Evolutionary conservation across 1,284 basidiomycete genomes (phyloP).

Genomic region (Sparassis latifolia): DNA sequence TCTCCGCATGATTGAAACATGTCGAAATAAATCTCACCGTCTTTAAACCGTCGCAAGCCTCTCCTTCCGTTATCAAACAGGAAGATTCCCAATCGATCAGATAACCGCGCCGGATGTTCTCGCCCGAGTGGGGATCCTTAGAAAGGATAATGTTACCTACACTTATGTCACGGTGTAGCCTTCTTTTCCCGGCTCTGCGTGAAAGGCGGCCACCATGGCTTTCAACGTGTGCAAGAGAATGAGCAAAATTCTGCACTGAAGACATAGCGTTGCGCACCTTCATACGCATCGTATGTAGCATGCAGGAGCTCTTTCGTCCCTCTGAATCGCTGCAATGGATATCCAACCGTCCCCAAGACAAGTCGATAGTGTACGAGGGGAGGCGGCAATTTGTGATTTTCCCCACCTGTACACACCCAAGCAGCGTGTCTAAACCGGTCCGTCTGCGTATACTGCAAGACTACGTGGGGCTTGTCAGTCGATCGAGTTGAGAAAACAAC

Average conservation of each 20-base stretch:
- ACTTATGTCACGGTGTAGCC: neutral
- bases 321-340: neutral
- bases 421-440: neutral
- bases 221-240: neutral
- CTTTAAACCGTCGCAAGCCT: neutral
- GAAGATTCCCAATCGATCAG: neutral
- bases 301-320: conserved; percentile 7
- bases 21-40: neutral
- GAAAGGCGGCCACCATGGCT: neutral
- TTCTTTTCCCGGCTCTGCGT: neutral
- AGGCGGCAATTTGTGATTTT: too few species aligned
- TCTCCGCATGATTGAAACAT: neutral
- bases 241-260: neutral
- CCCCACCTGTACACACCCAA: too few species aligned
- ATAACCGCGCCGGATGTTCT: neutral
- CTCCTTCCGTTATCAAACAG: neutral
- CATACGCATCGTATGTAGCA: neutral
- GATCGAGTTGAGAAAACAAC: neutral
- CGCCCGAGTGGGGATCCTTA: neutral
- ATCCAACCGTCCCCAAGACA: conserved; percentile 3
- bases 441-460: neutral
- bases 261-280: neutral
- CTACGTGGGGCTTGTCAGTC: neutral
- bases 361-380: conserved; percentile 5
- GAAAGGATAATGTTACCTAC: neutral